Conservation (phyloP, 2,329 filamentous ascomycete genomes). For the Talaromyces sp. region DNA sequence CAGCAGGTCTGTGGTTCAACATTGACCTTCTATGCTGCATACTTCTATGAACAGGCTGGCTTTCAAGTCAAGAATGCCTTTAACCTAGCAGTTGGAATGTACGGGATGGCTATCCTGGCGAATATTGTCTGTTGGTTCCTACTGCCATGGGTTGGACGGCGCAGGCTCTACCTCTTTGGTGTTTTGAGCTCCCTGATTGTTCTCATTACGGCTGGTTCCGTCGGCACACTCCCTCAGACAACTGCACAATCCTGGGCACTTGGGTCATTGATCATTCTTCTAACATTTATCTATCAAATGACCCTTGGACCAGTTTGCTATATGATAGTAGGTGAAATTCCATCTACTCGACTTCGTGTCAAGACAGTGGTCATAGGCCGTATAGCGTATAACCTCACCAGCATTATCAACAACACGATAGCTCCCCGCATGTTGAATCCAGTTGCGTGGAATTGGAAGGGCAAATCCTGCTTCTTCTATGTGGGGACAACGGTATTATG, state of each 20-base stretch:
- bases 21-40: slow-evolving; percentile 40
- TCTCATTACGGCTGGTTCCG: slow-evolving; percentile 16
- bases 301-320: slow-evolving; percentile 27
- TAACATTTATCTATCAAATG: slow-evolving; percentile 63
- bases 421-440: slow-evolving; percentile 39
- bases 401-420: slow-evolving; percentile 37
- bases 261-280: slow-evolving; percentile 49
- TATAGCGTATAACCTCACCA: slow-evolving; percentile 34
- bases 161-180: slow-evolving; percentile 34
- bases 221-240: background rate
- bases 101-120: slow-evolving; percentile 54
- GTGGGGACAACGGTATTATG: slow-evolving; percentile 14
- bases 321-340: no score
- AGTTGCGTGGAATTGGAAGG: slow-evolving; percentile 22
- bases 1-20: slow-evolving; percentile 29
- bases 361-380: no score
- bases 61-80: slow-evolving; percentile 31
- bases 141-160: slow-evolving; percentile 35
- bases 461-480: slow-evolving; percentile 27
- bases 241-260: slow-evolving; percentile 30
- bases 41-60: slow-evolving; percentile 42
- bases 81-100: slow-evolving; percentile 48
- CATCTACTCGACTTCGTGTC: no score
- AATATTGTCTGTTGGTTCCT: slow-evolving; percentile 48
- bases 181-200: slow-evolving; percentile 21